Conservation (phyloP, 208 protist species). For the Acanthamoeba triangularis region DNA sequence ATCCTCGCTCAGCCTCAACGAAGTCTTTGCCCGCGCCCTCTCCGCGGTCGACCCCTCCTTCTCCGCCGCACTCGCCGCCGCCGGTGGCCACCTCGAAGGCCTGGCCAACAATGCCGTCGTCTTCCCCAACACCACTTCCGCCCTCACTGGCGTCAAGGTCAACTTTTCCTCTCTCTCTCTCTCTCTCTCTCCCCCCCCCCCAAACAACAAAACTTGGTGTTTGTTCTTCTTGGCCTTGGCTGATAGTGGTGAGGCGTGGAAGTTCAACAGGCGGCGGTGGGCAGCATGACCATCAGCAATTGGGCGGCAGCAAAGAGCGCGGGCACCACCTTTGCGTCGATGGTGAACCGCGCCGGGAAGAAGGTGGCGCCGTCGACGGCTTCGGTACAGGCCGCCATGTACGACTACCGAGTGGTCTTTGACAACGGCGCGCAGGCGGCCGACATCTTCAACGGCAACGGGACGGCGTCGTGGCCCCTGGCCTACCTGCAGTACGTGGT, state of each 20-base stretch:
- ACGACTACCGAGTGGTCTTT: not conserved
- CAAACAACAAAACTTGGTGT: too few species aligned
- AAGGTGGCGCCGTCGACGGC: not conserved
- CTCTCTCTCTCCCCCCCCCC: too few species aligned
- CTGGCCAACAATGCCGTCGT: not conserved
- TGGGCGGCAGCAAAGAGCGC: not conserved
- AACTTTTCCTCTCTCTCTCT: too few species aligned
- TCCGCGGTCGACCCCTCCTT: not conserved
- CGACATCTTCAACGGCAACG: not conserved
- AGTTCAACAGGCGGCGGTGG: not conserved
- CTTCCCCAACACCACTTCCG: not conserved
- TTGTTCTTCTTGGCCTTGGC: too few species aligned
- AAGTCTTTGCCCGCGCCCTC: not conserved
- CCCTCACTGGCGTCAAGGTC: not conserved
- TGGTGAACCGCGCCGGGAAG: not conserved
- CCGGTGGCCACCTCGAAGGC: not conserved
- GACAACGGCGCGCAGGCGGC: not conserved
- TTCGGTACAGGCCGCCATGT: not conserved
- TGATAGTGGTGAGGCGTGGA: too few species aligned
- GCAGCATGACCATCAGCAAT: not conserved
- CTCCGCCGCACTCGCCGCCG: not conserved
- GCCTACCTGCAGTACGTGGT: conserved; percentile 1
- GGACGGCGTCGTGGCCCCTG: conserved; percentile 1
- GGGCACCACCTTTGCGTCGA: not conserved
- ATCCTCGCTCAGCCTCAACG: not conserved